Evolutionary conservation across 2,329 filamentous ascomycete species (phyloP).

Genomic region (Xylogone sp.): DNA sequence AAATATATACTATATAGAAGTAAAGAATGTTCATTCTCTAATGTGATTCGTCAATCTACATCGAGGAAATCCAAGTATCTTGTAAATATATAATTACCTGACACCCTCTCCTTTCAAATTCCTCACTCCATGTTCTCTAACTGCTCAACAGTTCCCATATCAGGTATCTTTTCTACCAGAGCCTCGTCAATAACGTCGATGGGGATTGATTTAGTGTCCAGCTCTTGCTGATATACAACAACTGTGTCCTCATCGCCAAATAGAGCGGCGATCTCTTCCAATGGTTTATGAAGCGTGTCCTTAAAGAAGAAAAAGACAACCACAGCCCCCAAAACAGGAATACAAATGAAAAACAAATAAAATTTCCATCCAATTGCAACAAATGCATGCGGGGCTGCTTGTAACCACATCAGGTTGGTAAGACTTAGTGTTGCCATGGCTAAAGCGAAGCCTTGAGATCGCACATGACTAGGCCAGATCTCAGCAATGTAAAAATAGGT

Average conservation of each 20-base stretch:
- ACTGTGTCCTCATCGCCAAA: slow-evolving; percentile 1
- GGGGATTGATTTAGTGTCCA: too few species aligned
- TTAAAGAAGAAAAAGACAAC: slow-evolving; percentile 1
- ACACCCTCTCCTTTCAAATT: too few species aligned
- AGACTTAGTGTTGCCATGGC: not conserved
- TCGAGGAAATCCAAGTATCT: too few species aligned
- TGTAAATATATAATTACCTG: too few species aligned
- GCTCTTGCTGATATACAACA: too few species aligned
- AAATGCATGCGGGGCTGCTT: not conserved
- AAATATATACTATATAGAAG: too few species aligned
- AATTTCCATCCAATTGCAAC: slow-evolving; percentile 6
- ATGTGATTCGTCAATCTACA: too few species aligned
- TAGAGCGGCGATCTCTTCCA: slow-evolving; percentile 4
- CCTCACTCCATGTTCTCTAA: too few species aligned
- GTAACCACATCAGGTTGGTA: not conserved
- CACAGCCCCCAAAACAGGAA: not conserved
- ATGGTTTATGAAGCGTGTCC: not conserved
- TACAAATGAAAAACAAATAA: slow-evolving; percentile 3
- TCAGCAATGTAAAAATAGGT: slow-evolving; percentile 2
- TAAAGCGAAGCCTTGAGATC: slow-evolving; percentile 4
- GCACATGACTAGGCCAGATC: slow-evolving; percentile 6
- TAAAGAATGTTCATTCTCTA: too few species aligned
- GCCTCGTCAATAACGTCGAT: too few species aligned
- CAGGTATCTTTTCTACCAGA: too few species aligned
- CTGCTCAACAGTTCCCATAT: too few species aligned